Percentiles rank a stretch among this genome's conserved stretches.
These are phyloP conservation scores for Manihot esculenta DNA, from an alignment of 441 rosid genomes.

Conservation along the genomic window DNA sequence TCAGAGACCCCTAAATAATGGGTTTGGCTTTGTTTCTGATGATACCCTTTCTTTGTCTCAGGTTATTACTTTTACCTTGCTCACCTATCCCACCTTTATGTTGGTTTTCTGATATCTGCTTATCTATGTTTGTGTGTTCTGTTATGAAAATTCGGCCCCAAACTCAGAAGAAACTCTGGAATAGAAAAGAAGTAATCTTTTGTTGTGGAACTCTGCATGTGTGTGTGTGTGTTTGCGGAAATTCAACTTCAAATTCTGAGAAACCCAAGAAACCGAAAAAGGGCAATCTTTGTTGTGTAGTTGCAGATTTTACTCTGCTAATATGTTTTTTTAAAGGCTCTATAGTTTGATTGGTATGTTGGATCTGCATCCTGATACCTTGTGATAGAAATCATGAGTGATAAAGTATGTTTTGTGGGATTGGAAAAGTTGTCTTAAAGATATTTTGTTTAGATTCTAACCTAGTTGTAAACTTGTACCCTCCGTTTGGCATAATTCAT, in stretches of 20 bases:
- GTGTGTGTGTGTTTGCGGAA: too few relatives aligned
- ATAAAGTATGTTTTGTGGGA: not conserved
- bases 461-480: not conserved
- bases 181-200: too few relatives aligned
- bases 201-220: too few relatives aligned
- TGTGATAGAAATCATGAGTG: not conserved
- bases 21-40: slow-evolving; percentile 41
- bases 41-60: slow-evolving; percentile 47
- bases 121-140: too few relatives aligned
- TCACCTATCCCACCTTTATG: too few relatives aligned
- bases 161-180: too few relatives aligned
- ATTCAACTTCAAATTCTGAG: not conserved
- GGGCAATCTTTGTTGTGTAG: not conserved
- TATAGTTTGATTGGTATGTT: not conserved
- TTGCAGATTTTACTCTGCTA: not conserved
- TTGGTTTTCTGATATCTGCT: too few relatives aligned
- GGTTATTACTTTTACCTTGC: slow-evolving; percentile 34
- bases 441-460: not conserved
- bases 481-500: too few relatives aligned
- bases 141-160: too few relatives aligned
- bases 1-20: slow-evolving; percentile 35
- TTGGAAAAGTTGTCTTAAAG: not conserved
- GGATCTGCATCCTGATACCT: not conserved
- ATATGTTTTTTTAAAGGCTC: too few relatives aligned
- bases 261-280: not conserved